Conservation (phyloP, 139 green algal species). For the Ulvella scutata region DNA sequence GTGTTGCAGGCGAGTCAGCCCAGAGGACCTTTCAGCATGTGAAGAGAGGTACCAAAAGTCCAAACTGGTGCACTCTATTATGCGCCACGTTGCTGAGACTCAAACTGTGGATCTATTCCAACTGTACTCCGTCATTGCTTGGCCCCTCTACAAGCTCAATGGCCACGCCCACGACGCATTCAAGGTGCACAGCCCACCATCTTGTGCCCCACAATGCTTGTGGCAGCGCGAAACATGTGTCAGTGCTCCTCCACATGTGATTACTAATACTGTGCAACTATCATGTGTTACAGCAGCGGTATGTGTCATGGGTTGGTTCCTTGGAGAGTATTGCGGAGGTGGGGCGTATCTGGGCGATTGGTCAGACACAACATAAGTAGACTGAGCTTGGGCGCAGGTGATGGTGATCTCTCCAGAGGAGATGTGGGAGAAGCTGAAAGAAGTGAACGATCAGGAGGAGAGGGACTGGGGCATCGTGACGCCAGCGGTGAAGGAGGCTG, state of each 20-base stretch:
- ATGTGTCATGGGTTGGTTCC: too few relatives aligned
- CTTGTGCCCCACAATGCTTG: too few relatives aligned
- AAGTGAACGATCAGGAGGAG: background rate
- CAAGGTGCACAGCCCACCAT: too few relatives aligned
- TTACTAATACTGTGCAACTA: too few relatives aligned
- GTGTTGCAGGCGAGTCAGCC: conserved; percentile 55
- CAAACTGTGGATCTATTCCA: conserved; percentile 59
- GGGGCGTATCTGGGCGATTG: conserved; percentile 6
- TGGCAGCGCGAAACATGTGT: too few relatives aligned
- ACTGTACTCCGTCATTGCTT: conserved; percentile 76
- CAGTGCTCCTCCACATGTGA: too few relatives aligned
- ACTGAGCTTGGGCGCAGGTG: too few relatives aligned
- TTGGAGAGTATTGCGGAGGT: too few relatives aligned
- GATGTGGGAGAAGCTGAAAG: conserved; percentile 39
- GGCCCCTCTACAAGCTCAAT: conserved; percentile 89
- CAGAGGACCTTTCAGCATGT: conserved; percentile 78
- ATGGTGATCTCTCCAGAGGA: conserved; percentile 49
- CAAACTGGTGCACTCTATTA: conserved; percentile 98
- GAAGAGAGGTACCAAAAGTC: conserved; percentile 93
- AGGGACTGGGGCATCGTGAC: background rate
- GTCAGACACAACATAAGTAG: conserved; percentile 4
- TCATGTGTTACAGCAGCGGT: too few relatives aligned
- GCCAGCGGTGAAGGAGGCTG: conserved; percentile 43
- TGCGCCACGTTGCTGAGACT: conserved; percentile 93
- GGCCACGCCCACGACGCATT: conserved; percentile 94